These are phyloP conservation scores for Diaporthe vexans DNA, from an alignment of 2,329 filamentous ascomycete species.

Conservation along the genomic window DNA sequence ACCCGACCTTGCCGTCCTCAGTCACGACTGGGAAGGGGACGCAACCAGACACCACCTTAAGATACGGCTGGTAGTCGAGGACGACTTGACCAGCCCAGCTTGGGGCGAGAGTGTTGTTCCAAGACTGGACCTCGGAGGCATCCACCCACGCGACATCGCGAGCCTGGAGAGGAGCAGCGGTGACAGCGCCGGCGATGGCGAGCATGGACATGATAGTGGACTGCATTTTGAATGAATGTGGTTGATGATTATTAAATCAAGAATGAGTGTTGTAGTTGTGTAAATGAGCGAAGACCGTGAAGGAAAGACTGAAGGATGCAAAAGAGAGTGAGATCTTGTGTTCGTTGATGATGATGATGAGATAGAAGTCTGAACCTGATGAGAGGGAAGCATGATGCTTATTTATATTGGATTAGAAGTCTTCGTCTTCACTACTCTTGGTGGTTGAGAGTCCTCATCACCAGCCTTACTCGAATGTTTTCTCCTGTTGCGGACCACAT, in stretches of 20 bases:
- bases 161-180: conserved; percentile 27
- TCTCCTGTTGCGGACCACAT: neutral
- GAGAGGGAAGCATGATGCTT: neutral
- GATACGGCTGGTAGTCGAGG: conserved; percentile 54
- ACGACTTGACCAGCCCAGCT: conserved; percentile 16
- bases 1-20: conserved; percentile 65
- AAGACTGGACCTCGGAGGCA: neutral
- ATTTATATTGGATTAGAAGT: conserved; percentile 12
- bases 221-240: conserved; percentile 31
- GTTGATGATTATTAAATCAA: conserved; percentile 5
- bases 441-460: neutral
- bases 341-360: conserved; percentile 6
- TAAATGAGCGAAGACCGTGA: neutral
- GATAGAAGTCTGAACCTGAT: conserved; percentile 3
- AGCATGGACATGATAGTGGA: conserved; percentile 30
- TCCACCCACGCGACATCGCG: conserved; percentile 16
- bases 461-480: neutral
- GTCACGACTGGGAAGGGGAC: conserved; percentile 75
- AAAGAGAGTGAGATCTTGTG: conserved; percentile 7
- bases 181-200: conserved; percentile 10
- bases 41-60: conserved; percentile 70
- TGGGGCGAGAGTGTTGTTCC: neutral
- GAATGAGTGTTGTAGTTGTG: conserved; percentile 21
- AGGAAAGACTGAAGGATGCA: conserved; percentile 22
- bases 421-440: neutral